Evolutionary conservation across 192 early-diverging fungal species (phyloP).

Genomic region (Rhizophagus prolifer): DNA sequence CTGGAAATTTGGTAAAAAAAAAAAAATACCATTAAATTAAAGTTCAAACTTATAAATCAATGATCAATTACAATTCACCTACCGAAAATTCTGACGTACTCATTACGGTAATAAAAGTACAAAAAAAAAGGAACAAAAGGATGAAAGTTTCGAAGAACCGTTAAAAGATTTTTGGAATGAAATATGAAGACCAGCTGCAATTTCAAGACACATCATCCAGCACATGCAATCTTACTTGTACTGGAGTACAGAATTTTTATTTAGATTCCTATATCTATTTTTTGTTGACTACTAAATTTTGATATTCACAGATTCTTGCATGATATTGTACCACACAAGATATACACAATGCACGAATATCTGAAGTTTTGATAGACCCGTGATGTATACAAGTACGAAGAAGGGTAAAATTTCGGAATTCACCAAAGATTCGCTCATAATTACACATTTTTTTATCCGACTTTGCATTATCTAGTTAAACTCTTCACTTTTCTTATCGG

Average conservation of each 20-base stretch:
- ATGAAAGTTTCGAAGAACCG: neutral
- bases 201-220: neutral
- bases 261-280: neutral
- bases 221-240: neutral
- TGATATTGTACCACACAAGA: neutral
- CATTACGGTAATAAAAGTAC: neutral
- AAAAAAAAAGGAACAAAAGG: neutral
- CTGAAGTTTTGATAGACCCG: neutral
- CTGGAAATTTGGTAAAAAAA: neutral
- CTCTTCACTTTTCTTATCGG: too few species aligned
- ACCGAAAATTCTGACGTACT: neutral
- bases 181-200: conserved; percentile 9
- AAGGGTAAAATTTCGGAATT: too few species aligned
- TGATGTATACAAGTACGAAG: too few species aligned
- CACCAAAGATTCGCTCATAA: too few species aligned
- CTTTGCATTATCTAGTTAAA: too few species aligned
- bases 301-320: neutral
- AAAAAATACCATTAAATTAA: neutral
- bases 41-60: neutral
- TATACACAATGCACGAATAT: neutral
- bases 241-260: neutral
- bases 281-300: conserved; percentile 2
- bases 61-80: neutral
- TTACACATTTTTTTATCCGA: too few species aligned
- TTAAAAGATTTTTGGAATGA: neutral